These are phyloP conservation scores for Candolleomyces eurysporus DNA, from an alignment of 768 basidiomycete species.

Conservation along the genomic window DNA sequence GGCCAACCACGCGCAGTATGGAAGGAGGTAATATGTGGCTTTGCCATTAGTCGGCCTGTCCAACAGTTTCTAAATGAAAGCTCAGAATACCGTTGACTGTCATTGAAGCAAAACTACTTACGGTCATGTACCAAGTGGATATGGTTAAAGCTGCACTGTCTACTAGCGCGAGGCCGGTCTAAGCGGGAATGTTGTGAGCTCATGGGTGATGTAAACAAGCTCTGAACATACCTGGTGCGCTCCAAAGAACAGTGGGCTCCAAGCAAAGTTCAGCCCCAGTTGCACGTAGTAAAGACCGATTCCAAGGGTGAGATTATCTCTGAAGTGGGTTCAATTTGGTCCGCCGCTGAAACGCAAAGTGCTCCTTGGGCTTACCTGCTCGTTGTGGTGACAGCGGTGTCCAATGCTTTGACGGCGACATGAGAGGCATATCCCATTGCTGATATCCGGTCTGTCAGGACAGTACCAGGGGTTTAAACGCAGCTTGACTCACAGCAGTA, in stretches of 20 bases:
- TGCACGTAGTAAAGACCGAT: slow-evolving; percentile 62
- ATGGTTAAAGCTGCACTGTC: slow-evolving; percentile 53
- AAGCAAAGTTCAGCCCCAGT: slow-evolving; percentile 54
- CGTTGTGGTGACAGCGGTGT: slow-evolving; percentile 36
- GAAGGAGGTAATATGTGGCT: slow-evolving; percentile 57
- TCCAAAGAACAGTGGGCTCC: slow-evolving; percentile 68
- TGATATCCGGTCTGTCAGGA: slow-evolving; percentile 15
- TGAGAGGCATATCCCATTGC: slow-evolving; percentile 71
- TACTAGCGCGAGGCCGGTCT: slow-evolving; percentile 54
- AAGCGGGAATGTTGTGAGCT: background rate
- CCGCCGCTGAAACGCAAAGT: background rate
- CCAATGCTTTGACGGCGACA: slow-evolving; percentile 54
- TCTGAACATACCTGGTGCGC: slow-evolving; percentile 36
- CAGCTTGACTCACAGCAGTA: slow-evolving; percentile 32
- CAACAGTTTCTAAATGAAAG: slow-evolving; percentile 41
- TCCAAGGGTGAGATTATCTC: slow-evolving; percentile 42
- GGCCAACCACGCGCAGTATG: slow-evolving; percentile 65
- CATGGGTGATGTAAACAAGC: background rate
- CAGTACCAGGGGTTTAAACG: background rate
- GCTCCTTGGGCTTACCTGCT: slow-evolving; percentile 34
- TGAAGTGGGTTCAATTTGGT: slow-evolving; percentile 12
- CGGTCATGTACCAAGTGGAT: slow-evolving; percentile 60
- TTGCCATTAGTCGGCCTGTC: slow-evolving; percentile 42
- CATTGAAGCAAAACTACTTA: slow-evolving; percentile 18
- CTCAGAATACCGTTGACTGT: background rate